Percentiles rank a stretch among this genome's conserved stretches.
phyloP scores from a whole-genome alignment of 2,329 filamentous ascomycete species.

The Conoideocrella luteorostrata region DNA sequence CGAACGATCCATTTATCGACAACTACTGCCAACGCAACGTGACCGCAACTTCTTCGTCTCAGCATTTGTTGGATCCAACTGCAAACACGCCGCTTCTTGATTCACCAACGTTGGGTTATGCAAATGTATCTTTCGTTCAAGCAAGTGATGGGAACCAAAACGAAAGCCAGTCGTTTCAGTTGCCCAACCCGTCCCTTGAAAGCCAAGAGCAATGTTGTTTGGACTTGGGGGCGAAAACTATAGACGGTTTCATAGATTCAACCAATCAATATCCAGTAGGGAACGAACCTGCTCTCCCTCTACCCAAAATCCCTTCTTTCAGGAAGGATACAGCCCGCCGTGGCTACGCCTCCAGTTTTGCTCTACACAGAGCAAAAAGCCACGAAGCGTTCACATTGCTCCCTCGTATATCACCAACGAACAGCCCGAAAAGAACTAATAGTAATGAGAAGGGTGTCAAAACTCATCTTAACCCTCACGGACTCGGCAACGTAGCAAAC shows the following conservation, averaged over 20 bases:
- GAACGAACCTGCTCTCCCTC: neutral
- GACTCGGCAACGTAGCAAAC: neutral
- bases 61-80: neutral
- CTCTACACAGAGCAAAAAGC: constrained; percentile 15
- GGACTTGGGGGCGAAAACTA: no score
- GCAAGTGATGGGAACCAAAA: neutral
- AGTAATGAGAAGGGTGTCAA: neutral
- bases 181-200: neutral
- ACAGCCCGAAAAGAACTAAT: neutral
- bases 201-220: no score
- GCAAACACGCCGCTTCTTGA: constrained; percentile 3
- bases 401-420: constrained; percentile 7
- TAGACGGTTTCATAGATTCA: no score
- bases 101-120: constrained; percentile 7
- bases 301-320: neutral
- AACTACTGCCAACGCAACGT: neutral
- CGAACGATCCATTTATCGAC: constrained; percentile 1
- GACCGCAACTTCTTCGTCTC: neutral
- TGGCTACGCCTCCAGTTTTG: constrained; percentile 15
- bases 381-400: constrained; percentile 17
- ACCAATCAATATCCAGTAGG: neutral
- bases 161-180: neutral
- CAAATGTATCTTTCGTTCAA: neutral
- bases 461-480: neutral
- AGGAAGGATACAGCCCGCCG: neutral